A percentile compares a stretch with the other conserved stretches of the same genome.
Conservation (phyloP, 202 grass and related monocot species). For the Dendrocalamus latiflorus region DNA sequence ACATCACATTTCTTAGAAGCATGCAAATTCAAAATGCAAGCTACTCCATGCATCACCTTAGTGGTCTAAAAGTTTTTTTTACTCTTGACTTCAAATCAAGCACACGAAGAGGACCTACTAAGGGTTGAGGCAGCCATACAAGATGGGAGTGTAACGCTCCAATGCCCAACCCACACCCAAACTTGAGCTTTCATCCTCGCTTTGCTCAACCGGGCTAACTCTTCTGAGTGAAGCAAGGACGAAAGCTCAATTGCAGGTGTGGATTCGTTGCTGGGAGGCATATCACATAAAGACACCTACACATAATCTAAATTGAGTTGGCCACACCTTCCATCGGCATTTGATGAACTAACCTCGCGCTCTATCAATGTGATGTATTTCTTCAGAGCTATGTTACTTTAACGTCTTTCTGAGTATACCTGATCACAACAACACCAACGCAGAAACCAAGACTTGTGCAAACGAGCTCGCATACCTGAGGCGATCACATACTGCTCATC, state of each 20-base stretch:
- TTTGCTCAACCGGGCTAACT: not conserved
- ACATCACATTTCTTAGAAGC: not conserved
- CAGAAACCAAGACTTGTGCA: not conserved
- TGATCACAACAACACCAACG: not conserved
- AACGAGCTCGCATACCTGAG: slow-evolving; percentile 42
- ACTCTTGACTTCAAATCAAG: not conserved
- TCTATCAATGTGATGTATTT: not conserved
- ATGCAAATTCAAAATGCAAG: not conserved
- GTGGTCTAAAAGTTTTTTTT: not conserved
- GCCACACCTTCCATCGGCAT: not conserved
- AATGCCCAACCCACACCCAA: not conserved
- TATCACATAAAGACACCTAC: not conserved
- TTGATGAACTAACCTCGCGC: not conserved
- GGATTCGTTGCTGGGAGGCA: not conserved
- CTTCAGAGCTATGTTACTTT: not conserved
- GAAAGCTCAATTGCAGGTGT: not conserved
- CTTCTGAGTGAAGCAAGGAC: not conserved
- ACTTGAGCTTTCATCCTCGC: not conserved
- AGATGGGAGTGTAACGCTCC: not conserved
- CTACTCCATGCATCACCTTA: not conserved
- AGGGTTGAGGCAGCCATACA: not conserved
- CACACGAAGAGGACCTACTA: not conserved
- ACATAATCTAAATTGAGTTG: not conserved
- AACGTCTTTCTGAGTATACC: not conserved
- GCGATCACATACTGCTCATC: slow-evolving; percentile 77